Base-by-base conservation (phyloP, 2,329 filamentous ascomycete species). In the Trichoderma hamatum region DNA sequence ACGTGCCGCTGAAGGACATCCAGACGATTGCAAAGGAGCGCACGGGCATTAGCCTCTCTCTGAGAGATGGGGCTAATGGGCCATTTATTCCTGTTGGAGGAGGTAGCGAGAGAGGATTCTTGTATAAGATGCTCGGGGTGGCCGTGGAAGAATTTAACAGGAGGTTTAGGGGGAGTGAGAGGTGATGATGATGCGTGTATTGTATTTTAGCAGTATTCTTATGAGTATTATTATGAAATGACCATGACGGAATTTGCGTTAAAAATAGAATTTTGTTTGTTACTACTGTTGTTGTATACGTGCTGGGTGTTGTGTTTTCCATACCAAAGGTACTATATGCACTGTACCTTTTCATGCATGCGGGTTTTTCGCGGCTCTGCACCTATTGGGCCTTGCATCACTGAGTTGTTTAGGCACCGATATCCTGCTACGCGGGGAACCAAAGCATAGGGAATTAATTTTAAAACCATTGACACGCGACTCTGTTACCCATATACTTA, bases 11-110 rank as follows among this genome's bases (percentile, higher is more conserved):
- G 72, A 97, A 96, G 77, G 96, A 99, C 78, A 89, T 99, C 24
- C 94, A 98, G 84, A 98, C 94, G 0, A 98, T 99, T 72, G 92
- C 91, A 56, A 99, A 98, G 83, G 96, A 99, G 84, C 85, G 96
- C 64, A 99, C 96, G 0, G 96, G 96, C 0, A 89, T 99, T 81
- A 94, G 92, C 73, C 88, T 99, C 71, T 90, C 92, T 58, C 82
- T 98, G 72, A 92, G 97, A 73, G 95, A 94, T 13, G 95, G 94
- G 3, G 92, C 91, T 2, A 97, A 97, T 77, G 96, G 96, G 0
- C 96, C 96, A 2, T 99, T 98, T 76, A 90, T 99, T 7, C 96
- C 96, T 0, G 92, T 98, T 6, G 90, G 89, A n/a, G 94, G 97
- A 75, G 95, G 97, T 80, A 92, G 90, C 67, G 85, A 87, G 34